These are phyloP conservation scores for Adansonia rubrostipa DNA, from an alignment of 441 rosid genomes.

Conservation along the genomic window DNA sequence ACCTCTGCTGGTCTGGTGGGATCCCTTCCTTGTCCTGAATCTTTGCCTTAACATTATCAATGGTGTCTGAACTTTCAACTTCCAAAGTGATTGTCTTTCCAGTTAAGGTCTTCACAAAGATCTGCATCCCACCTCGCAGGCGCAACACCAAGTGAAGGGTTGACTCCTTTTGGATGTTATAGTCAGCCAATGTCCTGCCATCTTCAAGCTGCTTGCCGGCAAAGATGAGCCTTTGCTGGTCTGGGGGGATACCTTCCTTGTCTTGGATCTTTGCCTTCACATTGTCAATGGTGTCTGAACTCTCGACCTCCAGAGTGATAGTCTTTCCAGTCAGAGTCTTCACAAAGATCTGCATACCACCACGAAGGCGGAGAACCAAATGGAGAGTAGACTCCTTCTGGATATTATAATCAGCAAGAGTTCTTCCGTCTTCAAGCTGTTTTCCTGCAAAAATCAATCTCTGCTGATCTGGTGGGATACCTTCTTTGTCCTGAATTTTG, in stretches of 20 bases:
- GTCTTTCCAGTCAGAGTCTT: conserved; percentile 38
- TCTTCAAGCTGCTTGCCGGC: no score
- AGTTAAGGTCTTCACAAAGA: no score
- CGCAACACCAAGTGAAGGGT: no score
- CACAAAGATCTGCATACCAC: conserved; percentile 42
- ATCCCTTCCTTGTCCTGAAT: no score
- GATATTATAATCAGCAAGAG: background rate
- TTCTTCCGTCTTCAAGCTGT: conserved; percentile 11
- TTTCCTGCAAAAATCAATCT: conserved; percentile 11
- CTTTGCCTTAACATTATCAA: no score
- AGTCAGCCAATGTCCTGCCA: no score
- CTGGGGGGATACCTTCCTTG: no score
- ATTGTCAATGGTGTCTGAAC: conserved; percentile 30
- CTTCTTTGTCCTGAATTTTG: conserved; percentile 19
- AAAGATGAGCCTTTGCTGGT: no score
- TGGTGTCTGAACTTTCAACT: no score
- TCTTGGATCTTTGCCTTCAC: conserved; percentile 20
- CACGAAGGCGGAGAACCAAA: conserved; percentile 38
- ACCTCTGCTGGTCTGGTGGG: no score
- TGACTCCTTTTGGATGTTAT: no score
- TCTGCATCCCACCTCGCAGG: background rate
- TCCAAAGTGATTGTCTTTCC: no score
- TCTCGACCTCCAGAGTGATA: conserved; percentile 31
- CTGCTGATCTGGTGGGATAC: conserved; percentile 5
- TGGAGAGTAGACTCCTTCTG: conserved; percentile 15